These are phyloP conservation scores for Penicillium brasilianum DNA, from an alignment of 2,329 filamentous ascomycete species.

Conservation along the genomic window DNA sequence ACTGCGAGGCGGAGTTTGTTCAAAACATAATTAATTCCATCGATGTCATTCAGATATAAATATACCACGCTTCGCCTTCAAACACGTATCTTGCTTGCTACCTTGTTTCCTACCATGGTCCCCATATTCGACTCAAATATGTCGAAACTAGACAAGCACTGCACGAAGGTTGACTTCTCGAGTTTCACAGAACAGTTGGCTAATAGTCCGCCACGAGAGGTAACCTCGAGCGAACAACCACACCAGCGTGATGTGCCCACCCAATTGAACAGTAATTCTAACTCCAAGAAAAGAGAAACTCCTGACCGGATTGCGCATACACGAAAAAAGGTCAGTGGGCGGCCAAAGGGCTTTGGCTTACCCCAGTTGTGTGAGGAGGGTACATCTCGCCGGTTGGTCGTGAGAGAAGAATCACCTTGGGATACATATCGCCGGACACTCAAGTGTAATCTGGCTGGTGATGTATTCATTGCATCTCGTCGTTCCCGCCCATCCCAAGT, in stretches of 20 bases:
- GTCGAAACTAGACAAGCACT: slow-evolving; percentile 17
- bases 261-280: background rate
- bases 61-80: background rate
- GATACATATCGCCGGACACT: slow-evolving; percentile 22
- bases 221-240: background rate
- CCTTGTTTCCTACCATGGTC: background rate
- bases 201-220: slow-evolving; percentile 6
- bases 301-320: background rate
- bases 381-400: slow-evolving; percentile 8
- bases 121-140: slow-evolving; percentile 1
- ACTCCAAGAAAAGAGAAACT: slow-evolving; percentile 2
- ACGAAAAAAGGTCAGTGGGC: background rate
- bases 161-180: slow-evolving; percentile 14
- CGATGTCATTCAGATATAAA: background rate
- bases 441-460: slow-evolving; percentile 18
- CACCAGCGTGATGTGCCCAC: background rate
- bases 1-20: background rate
- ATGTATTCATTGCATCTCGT: slow-evolving; percentile 15
- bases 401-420: slow-evolving; percentile 13
- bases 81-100: background rate
- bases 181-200: slow-evolving; percentile 7
- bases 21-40: background rate
- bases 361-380: slow-evolving; percentile 11
- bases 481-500: slow-evolving; percentile 11
- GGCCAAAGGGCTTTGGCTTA: slow-evolving; percentile 3